Evolutionary conservation across 2,329 filamentous ascomycete genomes (phyloP).

Genomic region (Zymoseptoria passerinii): DNA sequence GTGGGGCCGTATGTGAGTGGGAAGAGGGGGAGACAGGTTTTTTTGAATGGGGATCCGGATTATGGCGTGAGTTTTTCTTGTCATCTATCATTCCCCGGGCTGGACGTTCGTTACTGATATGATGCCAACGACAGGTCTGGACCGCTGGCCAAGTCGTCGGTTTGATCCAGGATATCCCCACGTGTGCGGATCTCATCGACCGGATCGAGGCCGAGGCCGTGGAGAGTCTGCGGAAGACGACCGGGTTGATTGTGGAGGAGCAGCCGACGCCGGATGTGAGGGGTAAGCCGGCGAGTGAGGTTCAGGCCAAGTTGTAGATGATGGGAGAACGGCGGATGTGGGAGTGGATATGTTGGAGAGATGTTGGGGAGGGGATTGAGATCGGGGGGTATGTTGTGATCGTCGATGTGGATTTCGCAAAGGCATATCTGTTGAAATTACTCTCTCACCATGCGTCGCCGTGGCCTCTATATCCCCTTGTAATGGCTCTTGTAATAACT

Average conservation of each 20-base stretch:
- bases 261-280: constrained; percentile 27
- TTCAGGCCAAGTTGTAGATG: constrained; percentile 19
- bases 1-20: constrained; percentile 82
- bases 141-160: constrained; percentile 90
- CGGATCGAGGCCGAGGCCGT: constrained; percentile 42
- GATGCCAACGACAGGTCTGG: constrained; percentile 67
- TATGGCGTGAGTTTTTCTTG: constrained; percentile 80
- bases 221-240: constrained; percentile 33
- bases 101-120: constrained; percentile 10
- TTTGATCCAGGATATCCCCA: constrained; percentile 45
- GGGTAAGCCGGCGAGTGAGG: constrained; percentile 22
- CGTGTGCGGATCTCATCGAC: constrained; percentile 38
- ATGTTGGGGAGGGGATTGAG: no score
- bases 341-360: background rate
- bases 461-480: no score
- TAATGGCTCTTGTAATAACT: no score
- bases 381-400: no score
- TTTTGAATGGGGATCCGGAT: constrained; percentile 82
- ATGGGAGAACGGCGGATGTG: background rate
- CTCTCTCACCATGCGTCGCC: no score
- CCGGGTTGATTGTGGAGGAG: constrained; percentile 33
- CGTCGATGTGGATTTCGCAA: no score
- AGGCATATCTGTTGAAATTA: no score
- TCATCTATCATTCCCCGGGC: no score
- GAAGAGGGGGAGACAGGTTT: constrained; percentile 83